Percentiles rank a stretch among this genome's conserved stretches.
These are phyloP conservation scores for Chytriomyces sp. DNA, from an alignment of 192 early-diverging fungal genomes.

Conservation along the genomic window DNA sequence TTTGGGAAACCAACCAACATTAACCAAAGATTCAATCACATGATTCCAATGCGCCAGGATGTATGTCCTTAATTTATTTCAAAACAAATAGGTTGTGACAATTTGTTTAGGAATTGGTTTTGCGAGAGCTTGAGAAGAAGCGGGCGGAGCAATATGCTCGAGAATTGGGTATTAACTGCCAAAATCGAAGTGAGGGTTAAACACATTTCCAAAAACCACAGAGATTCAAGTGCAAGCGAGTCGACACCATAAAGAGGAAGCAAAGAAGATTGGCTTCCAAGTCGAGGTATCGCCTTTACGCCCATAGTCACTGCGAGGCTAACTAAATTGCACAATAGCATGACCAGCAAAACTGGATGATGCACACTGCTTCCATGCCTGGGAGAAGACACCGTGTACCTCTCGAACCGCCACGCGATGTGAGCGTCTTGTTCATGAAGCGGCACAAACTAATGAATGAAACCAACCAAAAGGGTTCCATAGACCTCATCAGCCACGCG, in stretches of 20 bases:
- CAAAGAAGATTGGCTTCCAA: not conserved
- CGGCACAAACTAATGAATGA: not conserved
- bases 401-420: conserved; percentile 15
- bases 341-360: conserved; percentile 8
- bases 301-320: too few relatives aligned
- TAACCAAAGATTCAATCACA: not conserved
- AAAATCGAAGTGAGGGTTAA: not conserved
- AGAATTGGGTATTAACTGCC: conserved; percentile 15
- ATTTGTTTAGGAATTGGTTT: not conserved
- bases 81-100: not conserved
- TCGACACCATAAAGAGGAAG: not conserved
- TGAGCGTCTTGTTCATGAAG: too few relatives aligned
- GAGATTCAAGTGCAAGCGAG: not conserved
- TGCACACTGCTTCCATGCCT: not conserved
- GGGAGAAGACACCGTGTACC: conserved; percentile 1
- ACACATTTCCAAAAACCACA: not conserved
- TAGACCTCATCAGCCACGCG: conserved; percentile 13
- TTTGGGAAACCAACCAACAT: conserved; percentile 4
- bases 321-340: not conserved
- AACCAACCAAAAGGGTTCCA: not conserved
- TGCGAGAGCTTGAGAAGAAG: conserved; percentile 1
- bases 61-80: not conserved
- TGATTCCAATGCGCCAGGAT: conserved; percentile 4
- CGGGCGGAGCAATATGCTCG: conserved; percentile 1
- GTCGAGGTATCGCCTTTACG: not conserved